These are phyloP conservation scores for Ephemerocybe angulata DNA, from an alignment of 768 basidiomycete species.

Conservation along the genomic window DNA sequence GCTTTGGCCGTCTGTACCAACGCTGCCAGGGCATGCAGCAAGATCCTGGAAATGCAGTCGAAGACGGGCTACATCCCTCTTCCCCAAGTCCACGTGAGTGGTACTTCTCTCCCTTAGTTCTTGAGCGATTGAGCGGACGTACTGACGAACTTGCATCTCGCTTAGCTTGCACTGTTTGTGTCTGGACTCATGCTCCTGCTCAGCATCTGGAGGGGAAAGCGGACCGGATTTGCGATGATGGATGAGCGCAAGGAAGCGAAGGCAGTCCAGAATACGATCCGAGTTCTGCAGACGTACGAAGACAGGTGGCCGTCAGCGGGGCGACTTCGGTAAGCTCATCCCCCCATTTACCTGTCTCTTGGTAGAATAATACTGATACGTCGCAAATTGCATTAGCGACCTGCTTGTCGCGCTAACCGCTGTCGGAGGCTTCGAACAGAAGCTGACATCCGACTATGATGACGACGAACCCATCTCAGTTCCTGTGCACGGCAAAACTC, in stretches of 20 bases:
- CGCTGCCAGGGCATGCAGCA: slow-evolving; percentile 59
- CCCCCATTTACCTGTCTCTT: too few species aligned
- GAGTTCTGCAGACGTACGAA: neutral
- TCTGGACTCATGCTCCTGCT: neutral
- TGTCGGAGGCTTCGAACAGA: neutral
- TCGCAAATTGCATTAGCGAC: too few species aligned
- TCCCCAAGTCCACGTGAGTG: slow-evolving; percentile 15
- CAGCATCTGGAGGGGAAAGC: neutral
- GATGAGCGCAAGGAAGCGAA: neutral
- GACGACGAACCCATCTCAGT: too few species aligned
- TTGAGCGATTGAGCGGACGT: neutral
- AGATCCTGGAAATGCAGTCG: slow-evolving; percentile 48
- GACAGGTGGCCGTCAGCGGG: slow-evolving; percentile 1
- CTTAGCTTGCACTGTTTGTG: neutral
- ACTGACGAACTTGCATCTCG: neutral
- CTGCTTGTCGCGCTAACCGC: too few species aligned
- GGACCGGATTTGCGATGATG: neutral
- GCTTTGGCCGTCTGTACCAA: slow-evolving; percentile 70
- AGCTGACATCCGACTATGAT: neutral
- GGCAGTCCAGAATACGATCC: neutral
- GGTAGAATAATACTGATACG: too few species aligned
- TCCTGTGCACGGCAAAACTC: too few species aligned
- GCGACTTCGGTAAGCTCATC: neutral
- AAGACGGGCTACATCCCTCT: slow-evolving; percentile 1
- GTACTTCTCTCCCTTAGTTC: neutral